Evolutionary conservation across 1,139 yeast species (phyloP), one percentile per base, ranked within the genome.

Genomic region (Saccharomycopsis crataegensis): DNA sequence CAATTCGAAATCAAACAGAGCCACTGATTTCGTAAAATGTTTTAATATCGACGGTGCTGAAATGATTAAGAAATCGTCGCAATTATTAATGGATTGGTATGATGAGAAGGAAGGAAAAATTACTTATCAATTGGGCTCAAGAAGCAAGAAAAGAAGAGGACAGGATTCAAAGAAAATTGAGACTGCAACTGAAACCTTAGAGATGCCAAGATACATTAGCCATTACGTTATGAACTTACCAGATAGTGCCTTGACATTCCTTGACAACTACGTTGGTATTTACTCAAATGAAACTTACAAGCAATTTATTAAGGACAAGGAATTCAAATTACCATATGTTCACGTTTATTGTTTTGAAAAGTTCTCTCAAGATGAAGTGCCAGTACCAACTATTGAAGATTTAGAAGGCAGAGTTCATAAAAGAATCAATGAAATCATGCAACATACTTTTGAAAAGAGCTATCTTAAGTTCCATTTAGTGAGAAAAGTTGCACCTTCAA

Each of bases 191-290:
- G 40, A 40, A 9, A 41, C 42, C n/a, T 65, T 71, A 31, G 61
- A 59, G 8, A 73, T 90, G 3, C 98, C 98, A 0, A 69, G 69
- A 37, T 77, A 73, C 60, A 76, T 80, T 59, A 70, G 79, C 46
- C 90, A 91, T 65, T 94, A 81, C 64, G 96, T 90, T 9, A 93
- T 94, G 99, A 94, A 94, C 66, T 75, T 94, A 54, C 99, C 99
- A 1, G 99, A 89, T 64, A 77, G 90, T 45, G 98, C 99, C 0
- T 73, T 93, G 34, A 82, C 85, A n/a, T 94, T 94, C 63, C 71
- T 93, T 52, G 82, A 83, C 62, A 86, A 82, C 51, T 91, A 79
- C 63, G 72, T 79, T 54, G 96, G 96, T 0, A 73, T 90, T 17
- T 89, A 84, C 63, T 70, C 71, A 42, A 63, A 65, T 45, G 63